Conservation (phyloP, 2,329 filamentous ascomycete species). For the Hymenoscyphus repandus region DNA sequence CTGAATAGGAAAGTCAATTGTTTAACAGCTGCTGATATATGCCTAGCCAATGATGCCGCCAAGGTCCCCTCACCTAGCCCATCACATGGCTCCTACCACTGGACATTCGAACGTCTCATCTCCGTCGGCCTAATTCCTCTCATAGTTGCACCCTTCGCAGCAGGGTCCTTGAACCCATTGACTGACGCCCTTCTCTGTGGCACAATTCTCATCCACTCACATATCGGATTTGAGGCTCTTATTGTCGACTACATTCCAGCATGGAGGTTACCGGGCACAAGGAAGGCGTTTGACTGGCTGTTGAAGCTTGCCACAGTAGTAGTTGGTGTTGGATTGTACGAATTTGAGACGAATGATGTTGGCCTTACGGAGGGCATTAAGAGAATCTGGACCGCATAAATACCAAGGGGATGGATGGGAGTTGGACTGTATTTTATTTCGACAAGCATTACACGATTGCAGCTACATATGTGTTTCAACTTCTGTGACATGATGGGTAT, state of each 20-base stretch:
- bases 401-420: neutral
- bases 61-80: conserved; percentile 67
- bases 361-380: conserved; percentile 86
- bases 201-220: conserved; percentile 82
- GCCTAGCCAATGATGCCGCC: conserved; percentile 77
- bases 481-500: no score
- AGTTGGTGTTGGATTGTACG: conserved; percentile 85
- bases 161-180: conserved; percentile 83
- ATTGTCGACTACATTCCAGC: conserved; percentile 89
- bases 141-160: conserved; percentile 84
- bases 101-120: conserved; percentile 88
- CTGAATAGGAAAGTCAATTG: conserved; percentile 1
- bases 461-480: no score
- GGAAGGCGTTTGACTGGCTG: conserved; percentile 67
- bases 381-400: conserved; percentile 79
- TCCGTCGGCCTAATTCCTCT: conserved; percentile 79
- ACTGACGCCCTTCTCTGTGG: conserved; percentile 82
- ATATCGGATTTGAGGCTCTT: conserved; percentile 88
- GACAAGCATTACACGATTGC: conserved; percentile 1
- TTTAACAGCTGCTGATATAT: conserved; percentile 15
- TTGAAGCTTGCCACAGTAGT: conserved; percentile 74
- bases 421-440: neutral
- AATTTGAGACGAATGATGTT: conserved; percentile 98
- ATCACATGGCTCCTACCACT: conserved; percentile 93
- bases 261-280: conserved; percentile 61